phyloP scores from a whole-genome alignment of 169 alveolate species.

The Eimeria falciformis region DNA sequence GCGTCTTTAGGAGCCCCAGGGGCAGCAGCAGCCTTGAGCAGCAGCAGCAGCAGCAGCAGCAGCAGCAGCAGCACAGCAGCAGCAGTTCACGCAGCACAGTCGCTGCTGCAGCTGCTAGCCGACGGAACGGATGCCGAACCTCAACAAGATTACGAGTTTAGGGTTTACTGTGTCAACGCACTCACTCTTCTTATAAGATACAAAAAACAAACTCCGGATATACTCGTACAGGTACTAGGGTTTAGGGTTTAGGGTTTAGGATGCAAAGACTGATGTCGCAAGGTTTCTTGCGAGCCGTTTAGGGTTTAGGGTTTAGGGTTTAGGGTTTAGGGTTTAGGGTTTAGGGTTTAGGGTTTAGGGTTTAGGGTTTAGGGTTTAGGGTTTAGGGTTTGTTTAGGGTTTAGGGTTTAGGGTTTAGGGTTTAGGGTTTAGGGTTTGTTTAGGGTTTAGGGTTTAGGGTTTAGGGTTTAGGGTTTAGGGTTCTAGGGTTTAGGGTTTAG shows the following conservation, averaged over 20 bases:
- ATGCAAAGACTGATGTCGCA: too few species aligned
- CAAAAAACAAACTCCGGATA: slow-evolving; percentile 10
- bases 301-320: neutral
- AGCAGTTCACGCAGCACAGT: slow-evolving; percentile 19
- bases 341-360: too few species aligned
- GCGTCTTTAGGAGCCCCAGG: slow-evolving; percentile 6
- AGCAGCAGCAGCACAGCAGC: slow-evolving; percentile 25
- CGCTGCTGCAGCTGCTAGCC: neutral
- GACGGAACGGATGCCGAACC: neutral
- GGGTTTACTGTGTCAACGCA: neutral
- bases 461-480: neutral
- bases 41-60: slow-evolving; percentile 10
- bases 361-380: neutral
- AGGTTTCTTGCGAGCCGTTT: neutral
- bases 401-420: slow-evolving; percentile 1
- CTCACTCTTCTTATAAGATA: neutral
- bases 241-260: slow-evolving; percentile 44
- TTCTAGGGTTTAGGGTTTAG: neutral
- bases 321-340: neutral
- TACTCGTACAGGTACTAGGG: neutral
- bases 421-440: neutral
- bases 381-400: neutral
- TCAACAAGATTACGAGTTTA: neutral
- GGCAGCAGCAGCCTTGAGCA: neutral
- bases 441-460: neutral